Conservation (phyloP, 345 rosid genomes). For the Linum trigynum region DNA sequence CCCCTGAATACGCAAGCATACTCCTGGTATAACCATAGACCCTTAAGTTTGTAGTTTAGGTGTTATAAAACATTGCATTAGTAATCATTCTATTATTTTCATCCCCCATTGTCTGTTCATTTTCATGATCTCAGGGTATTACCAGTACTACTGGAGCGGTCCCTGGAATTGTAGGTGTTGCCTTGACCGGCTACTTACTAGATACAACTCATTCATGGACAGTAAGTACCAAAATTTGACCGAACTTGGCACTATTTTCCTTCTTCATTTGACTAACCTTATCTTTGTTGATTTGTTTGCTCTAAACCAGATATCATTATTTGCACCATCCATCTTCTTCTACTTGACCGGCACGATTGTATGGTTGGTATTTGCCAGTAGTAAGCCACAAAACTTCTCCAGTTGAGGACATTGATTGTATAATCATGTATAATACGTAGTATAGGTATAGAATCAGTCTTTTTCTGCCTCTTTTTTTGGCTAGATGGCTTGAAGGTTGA, state of each 20-base stretch:
- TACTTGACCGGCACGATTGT: conserved; percentile 79
- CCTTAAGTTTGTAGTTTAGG: not conserved
- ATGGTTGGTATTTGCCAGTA: conserved; percentile 83
- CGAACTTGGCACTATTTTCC: not conserved
- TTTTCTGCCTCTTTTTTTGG: conserved; percentile 4
- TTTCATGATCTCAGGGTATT: conserved; percentile 44
- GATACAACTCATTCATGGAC: conserved; percentile 95
- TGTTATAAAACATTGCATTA: too few relatives aligned
- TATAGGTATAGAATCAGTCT: not conserved
- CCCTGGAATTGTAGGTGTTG: conserved; percentile 87
- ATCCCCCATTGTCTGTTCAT: too few relatives aligned
- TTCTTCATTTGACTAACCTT: not conserved
- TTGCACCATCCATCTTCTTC: conserved; percentile 87
- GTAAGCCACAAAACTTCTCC: conserved; percentile 70
- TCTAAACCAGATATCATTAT: conserved; percentile 53
- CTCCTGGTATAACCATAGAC: conserved; percentile 48
- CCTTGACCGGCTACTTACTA: conserved; percentile 83
- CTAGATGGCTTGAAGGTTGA: conserved; percentile 1
- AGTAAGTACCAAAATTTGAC: conserved; percentile 56
- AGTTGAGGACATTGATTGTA: conserved; percentile 21
- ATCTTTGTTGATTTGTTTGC: conserved; percentile 4
- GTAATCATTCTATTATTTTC: too few relatives aligned
- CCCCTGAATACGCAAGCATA: conserved; percentile 89
- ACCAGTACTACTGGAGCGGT: conserved; percentile 89
- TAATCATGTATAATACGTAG: conserved; percentile 3